Evolutionary conservation across 2,329 filamentous ascomycete species (phyloP).

Genomic region (Ophiostoma triangulosporum): DNA sequence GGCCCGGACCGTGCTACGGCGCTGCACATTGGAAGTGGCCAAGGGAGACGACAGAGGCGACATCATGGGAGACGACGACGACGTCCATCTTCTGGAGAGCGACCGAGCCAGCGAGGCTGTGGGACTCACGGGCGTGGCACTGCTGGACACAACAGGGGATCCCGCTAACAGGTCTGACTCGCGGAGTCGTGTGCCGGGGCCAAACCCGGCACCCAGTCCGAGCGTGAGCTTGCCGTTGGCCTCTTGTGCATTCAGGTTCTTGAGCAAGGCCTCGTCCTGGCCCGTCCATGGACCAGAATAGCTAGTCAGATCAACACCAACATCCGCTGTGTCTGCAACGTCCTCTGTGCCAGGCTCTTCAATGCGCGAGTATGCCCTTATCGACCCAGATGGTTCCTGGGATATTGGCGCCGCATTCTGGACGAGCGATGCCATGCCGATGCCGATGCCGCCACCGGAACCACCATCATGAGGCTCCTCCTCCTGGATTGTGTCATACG

Average conservation of each 20-base stretch:
- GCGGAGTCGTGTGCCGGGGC: slow-evolving; percentile 31
- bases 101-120: slow-evolving; percentile 8
- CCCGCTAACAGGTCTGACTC: slow-evolving; percentile 33
- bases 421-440: slow-evolving; percentile 28
- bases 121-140: neutral
- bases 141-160: neutral
- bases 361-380: slow-evolving; percentile 17
- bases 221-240: slow-evolving; percentile 41
- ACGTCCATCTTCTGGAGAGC: slow-evolving; percentile 9
- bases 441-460: slow-evolving; percentile 18
- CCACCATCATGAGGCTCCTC: slow-evolving; percentile 20
- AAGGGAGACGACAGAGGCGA: neutral
- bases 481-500: slow-evolving; percentile 22
- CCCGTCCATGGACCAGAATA: slow-evolving; percentile 30
- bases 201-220: slow-evolving; percentile 43
- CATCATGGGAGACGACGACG: neutral
- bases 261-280: slow-evolving; percentile 32
- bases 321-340: slow-evolving; percentile 3
- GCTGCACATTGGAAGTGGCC: neutral
- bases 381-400: neutral
- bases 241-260: slow-evolving; percentile 36
- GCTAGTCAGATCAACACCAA: slow-evolving; percentile 32
- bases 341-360: slow-evolving; percentile 21
- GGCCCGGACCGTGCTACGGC: slow-evolving; percentile 27
- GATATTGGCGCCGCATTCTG: slow-evolving; percentile 28